A percentile compares a stretch with the other conserved stretches of the same genome.
Evolutionary conservation across 345 rosid species (phyloP).

Genomic region (Moricandia moricandioides): DNA sequence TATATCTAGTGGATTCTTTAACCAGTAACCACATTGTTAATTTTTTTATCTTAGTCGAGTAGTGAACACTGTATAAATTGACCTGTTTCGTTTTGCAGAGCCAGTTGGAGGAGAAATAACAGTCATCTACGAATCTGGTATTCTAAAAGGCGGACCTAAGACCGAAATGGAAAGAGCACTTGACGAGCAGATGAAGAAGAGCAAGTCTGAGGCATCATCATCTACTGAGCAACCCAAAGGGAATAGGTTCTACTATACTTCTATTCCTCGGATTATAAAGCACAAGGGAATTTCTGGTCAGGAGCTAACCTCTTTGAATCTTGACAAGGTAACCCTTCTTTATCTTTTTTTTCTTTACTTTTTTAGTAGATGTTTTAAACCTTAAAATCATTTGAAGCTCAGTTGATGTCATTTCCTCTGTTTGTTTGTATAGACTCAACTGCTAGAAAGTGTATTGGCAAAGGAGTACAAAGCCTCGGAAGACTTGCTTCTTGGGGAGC

Average conservation of each 20-base stretch:
- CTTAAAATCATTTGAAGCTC: constrained; percentile 1
- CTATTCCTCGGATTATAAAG: constrained; percentile 69
- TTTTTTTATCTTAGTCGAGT: neutral
- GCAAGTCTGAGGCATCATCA: constrained; percentile 45
- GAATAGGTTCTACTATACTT: constrained; percentile 74
- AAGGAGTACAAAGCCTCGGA: constrained; percentile 71
- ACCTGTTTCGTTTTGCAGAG: constrained; percentile 44
- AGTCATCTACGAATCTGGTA: constrained; percentile 56
- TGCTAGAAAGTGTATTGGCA: constrained; percentile 56
- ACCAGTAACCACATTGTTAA: neutral
- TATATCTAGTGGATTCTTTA: neutral
- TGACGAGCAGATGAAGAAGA: constrained; percentile 62
- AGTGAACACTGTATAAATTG: neutral
- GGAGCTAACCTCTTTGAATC: constrained; percentile 82
- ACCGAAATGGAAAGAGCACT: constrained; percentile 64
- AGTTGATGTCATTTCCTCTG: neutral
- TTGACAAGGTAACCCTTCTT: constrained; percentile 64
- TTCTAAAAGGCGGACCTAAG: constrained; percentile 44
- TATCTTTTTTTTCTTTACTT: neutral
- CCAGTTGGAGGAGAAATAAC: constrained; percentile 94
- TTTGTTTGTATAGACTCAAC: constrained; percentile 49
- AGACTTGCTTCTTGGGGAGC: constrained; percentile 82
- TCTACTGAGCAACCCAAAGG: constrained; percentile 41
- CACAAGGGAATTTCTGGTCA: constrained; percentile 57
- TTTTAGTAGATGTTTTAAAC: neutral